Percentiles rank a stretch among this genome's conserved stretches.
Evolutionary conservation across 2,329 filamentous ascomycete species (phyloP).

Genomic region (Camptophora hylomeconis): DNA sequence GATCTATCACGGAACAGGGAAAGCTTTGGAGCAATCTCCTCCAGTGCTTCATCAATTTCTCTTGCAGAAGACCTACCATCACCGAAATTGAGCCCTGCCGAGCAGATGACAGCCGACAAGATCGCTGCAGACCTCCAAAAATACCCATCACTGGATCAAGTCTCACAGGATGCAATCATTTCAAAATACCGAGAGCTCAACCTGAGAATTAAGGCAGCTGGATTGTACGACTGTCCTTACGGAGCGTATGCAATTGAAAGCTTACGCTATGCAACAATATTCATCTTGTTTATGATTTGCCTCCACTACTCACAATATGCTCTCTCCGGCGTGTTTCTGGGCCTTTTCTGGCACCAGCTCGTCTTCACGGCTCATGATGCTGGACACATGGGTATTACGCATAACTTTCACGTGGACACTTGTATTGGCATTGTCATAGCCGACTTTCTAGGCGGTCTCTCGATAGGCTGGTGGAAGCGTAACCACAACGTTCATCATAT

Average conservation of each 20-base stretch:
- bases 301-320: slow-evolving; percentile 54
- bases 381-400: slow-evolving; percentile 94
- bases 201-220: slow-evolving; percentile 56
- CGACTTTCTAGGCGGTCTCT: slow-evolving; percentile 78
- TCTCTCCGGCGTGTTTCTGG: slow-evolving; percentile 60
- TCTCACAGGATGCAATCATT: slow-evolving; percentile 63
- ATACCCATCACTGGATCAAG: slow-evolving; percentile 65
- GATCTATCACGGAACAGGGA: too few relatives aligned
- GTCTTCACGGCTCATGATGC: slow-evolving; percentile 92
- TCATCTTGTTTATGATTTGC: slow-evolving; percentile 46
- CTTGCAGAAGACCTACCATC: slow-evolving; percentile 22
- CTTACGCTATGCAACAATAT: slow-evolving; percentile 57
- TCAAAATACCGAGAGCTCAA: slow-evolving; percentile 70
- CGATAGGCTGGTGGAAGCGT: slow-evolving; percentile 90
- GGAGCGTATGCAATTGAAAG: slow-evolving; percentile 63
- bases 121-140: slow-evolving; percentile 27
- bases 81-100: slow-evolving; percentile 6
- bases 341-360: slow-evolving; percentile 84
- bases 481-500: slow-evolving; percentile 97
- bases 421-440: slow-evolving; percentile 82
- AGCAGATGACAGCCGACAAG: slow-evolving; percentile 9
- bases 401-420: slow-evolving; percentile 71
- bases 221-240: slow-evolving; percentile 77
- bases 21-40: too few relatives aligned
- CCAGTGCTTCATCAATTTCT: slow-evolving; percentile 44